Evolutionary conservation across 148 eudicot genomes (phyloP), one percentile per base, ranked within the genome.

Genomic region (Dysphania ambrosioides): DNA sequence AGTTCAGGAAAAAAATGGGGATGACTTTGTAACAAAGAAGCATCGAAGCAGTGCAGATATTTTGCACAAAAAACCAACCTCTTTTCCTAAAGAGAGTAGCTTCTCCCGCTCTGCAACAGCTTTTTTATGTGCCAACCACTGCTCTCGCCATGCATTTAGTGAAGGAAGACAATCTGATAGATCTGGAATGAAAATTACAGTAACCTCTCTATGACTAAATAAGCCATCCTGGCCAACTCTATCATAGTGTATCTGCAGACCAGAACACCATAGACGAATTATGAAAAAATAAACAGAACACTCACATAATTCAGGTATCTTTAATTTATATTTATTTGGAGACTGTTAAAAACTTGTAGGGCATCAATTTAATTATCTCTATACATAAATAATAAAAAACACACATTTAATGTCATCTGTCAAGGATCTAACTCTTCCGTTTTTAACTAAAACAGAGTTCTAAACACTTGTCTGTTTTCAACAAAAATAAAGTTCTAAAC

Each of bases 221-320:
- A 88, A 83, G 70, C 98, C 98, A 83, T 92, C 93, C 71, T 88
- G 72, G 59, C 98, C 98, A 79, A 95, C 76, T 86, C 97, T 80
- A 57, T 90, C 91, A 84, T 95, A 95, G 86, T 95, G 98, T 85
- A 95, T 88, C 98, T 95, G 95, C 81, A 83, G 55, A 81, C 57
- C 65, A 72, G 21, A 55, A 27, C 5, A 21, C 8, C 51, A 63
- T 49, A 44, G 8, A 49, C 30, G 19, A 7, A 60, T 16, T 57
- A 36, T 36, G 40, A 8, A 36, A 36, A 4, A 36, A 36, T 36
- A 36, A 47, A 47, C 53, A 47, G 18, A 47, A 2, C 0, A 47
- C 0, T 0, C 53, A 15, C 16, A 16, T 21, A 12, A 47, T 12
- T n/a, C n/a, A n/a, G n/a, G n/a, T n/a, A n/a, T n/a, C n/a, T n/a